A percentile compares a stretch with the other conserved stretches of the same genome.
phyloP scores from a whole-genome alignment of 495 filamentous ascomycete genomes.

The Cercophora newfieldiana region DNA sequence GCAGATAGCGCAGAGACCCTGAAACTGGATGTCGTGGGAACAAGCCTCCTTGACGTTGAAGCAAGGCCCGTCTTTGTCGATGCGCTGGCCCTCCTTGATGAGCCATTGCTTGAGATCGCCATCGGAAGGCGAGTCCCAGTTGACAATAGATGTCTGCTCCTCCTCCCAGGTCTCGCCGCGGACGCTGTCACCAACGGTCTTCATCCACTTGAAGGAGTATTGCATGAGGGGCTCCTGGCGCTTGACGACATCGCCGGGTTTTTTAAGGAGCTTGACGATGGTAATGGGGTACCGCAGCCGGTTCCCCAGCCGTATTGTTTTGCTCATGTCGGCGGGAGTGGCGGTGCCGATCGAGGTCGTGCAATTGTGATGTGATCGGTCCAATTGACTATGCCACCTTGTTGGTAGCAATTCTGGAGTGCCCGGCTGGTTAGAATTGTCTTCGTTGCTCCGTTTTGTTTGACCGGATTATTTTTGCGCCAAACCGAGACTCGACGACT shows the following conservation, averaged over 20 bases:
- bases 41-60: conserved; percentile 88
- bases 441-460: neutral
- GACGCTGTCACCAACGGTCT: conserved; percentile 70
- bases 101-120: conserved; percentile 76
- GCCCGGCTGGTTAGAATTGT: neutral
- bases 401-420: neutral
- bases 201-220: conserved; percentile 77
- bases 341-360: neutral
- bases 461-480: neutral
- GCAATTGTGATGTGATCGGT: neutral
- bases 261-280: conserved; percentile 80
- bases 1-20: conserved; percentile 84
- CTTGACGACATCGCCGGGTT: conserved; percentile 69
- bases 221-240: conserved; percentile 74
- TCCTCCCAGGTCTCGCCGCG: conserved; percentile 58
- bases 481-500: conserved; percentile 15
- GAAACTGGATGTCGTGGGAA: conserved; percentile 85
- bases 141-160: conserved; percentile 64
- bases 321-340: conserved; percentile 25
- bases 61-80: conserved; percentile 59
- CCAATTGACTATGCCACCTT: conserved; percentile 3
- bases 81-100: conserved; percentile 68
- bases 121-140: conserved; percentile 80
- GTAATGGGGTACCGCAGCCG: conserved; percentile 91
- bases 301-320: conserved; percentile 51